Evolutionary conservation across 352 stramenopile species (phyloP).

Genomic region (Pythium rishiriense): DNA sequence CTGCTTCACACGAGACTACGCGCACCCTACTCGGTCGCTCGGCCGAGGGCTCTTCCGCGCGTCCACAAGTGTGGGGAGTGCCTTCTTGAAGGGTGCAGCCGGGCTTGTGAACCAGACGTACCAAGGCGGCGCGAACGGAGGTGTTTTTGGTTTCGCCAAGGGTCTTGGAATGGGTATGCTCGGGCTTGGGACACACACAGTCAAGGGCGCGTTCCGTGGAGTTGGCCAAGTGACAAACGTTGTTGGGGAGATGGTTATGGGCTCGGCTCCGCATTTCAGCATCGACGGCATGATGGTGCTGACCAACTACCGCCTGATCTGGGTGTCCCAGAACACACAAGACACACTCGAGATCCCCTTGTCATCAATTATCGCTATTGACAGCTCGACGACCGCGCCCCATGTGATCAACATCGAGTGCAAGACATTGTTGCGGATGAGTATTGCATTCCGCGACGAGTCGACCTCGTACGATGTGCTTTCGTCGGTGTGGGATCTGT

Average conservation of each 20-base stretch:
- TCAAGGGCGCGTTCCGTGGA: conserved; percentile 84
- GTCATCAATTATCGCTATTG: conserved; percentile 70
- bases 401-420: conserved; percentile 86
- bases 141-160: conserved; percentile 87
- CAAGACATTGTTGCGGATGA: conserved; percentile 78
- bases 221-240: conserved; percentile 87
- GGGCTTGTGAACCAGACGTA: conserved; percentile 87
- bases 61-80: conserved; percentile 84
- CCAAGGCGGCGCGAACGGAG: conserved; percentile 77
- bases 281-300: conserved; percentile 82
- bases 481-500: conserved; percentile 74
- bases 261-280: conserved; percentile 82
- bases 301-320: conserved; percentile 88
- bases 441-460: conserved; percentile 84
- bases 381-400: conserved; percentile 79
- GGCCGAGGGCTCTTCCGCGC: conserved; percentile 77
- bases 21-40: conserved; percentile 76
- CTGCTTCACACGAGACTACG: conserved; percentile 81
- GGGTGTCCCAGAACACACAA: conserved; percentile 74
- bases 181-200: conserved; percentile 78
- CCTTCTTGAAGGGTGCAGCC: conserved; percentile 79
- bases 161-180: conserved; percentile 87
- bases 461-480: conserved; percentile 75
- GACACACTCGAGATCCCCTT: conserved; percentile 85
- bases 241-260: conserved; percentile 86